Percentiles rank a stretch among this genome's conserved stretches.
Conservation (phyloP, 1,284 basidiomycete genomes). For the Marasmius tenuissimus region DNA sequence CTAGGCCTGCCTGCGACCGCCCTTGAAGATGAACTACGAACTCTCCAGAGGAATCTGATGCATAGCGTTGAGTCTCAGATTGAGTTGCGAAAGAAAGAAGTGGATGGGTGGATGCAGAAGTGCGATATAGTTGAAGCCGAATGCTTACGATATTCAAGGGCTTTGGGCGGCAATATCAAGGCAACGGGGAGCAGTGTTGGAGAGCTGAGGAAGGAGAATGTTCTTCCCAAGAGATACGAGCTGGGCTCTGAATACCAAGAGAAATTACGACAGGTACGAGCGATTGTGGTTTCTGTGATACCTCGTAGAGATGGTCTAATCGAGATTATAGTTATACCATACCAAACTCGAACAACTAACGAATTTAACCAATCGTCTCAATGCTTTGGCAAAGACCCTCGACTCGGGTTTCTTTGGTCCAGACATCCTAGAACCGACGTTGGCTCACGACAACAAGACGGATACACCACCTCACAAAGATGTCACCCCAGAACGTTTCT, state of each 20-base stretch:
- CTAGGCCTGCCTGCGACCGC: constrained; percentile 74
- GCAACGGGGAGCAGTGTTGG: constrained; percentile 54
- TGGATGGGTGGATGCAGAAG: constrained; percentile 65
- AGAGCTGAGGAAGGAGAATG: constrained; percentile 59
- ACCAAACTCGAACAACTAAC: constrained; percentile 76
- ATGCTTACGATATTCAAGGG: constrained; percentile 61
- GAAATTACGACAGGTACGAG: constrained; percentile 69
- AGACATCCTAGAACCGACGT: constrained; percentile 54
- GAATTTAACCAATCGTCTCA: constrained; percentile 63
- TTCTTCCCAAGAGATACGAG: constrained; percentile 68
- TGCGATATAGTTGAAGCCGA: constrained; percentile 63
- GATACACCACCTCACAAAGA: constrained; percentile 53
- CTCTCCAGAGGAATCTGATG: constrained; percentile 66
- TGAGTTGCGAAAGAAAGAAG: constrained; percentile 62
- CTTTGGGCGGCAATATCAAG: constrained; percentile 71
- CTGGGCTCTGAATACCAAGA: constrained; percentile 67
- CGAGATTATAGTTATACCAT: constrained; percentile 58
- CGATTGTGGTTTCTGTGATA: constrained; percentile 1
- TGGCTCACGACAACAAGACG: constrained; percentile 36
- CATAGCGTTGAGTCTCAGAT: constrained; percentile 72
- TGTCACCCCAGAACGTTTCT: constrained; percentile 76
- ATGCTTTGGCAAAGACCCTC: constrained; percentile 55
- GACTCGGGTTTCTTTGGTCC: constrained; percentile 58
- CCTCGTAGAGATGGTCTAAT: neutral
- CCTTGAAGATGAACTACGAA: constrained; percentile 69